Evolutionary conservation across 441 rosid genomes (phyloP).

Genomic region (Croton setiger): DNA sequence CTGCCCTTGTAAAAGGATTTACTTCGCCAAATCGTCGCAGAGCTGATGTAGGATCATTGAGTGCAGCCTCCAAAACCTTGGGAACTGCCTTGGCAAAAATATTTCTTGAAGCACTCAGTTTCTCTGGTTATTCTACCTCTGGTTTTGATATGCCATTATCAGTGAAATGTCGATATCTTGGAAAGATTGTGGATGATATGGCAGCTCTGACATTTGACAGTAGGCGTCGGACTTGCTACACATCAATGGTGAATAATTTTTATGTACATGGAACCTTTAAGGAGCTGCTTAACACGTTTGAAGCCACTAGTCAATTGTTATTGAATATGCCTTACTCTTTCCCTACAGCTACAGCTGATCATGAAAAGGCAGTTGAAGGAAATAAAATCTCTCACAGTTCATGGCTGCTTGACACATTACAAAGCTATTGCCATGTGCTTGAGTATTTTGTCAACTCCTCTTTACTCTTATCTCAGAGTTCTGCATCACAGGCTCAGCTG

Average conservation of each 20-base stretch:
- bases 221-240: constrained; percentile 76
- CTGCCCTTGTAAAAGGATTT: constrained; percentile 90
- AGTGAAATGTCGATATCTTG: constrained; percentile 90
- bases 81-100: constrained; percentile 83
- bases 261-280: constrained; percentile 90
- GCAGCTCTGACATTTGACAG: constrained; percentile 77
- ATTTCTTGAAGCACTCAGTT: constrained; percentile 80
- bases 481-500: constrained; percentile 82
- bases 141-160: constrained; percentile 62
- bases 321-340: constrained; percentile 68
- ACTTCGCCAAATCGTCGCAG: constrained; percentile 93
- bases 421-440: constrained; percentile 70
- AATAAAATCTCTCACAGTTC: constrained; percentile 55
- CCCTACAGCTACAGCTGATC: constrained; percentile 49
- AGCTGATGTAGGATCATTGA: constrained; percentile 71
- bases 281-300: constrained; percentile 91
- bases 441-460: constrained; percentile 88
- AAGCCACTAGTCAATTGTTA: constrained; percentile 90
- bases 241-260: constrained; percentile 84
- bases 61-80: constrained; percentile 82
- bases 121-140: constrained; percentile 63
- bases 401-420: constrained; percentile 88
- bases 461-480: constrained; percentile 62
- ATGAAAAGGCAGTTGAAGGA: constrained; percentile 70
- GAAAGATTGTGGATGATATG: constrained; percentile 89